These are phyloP conservation scores for Clonostachys rosea DNA, from an alignment of 2,329 filamentous ascomycete genomes.

Conservation along the genomic window DNA sequence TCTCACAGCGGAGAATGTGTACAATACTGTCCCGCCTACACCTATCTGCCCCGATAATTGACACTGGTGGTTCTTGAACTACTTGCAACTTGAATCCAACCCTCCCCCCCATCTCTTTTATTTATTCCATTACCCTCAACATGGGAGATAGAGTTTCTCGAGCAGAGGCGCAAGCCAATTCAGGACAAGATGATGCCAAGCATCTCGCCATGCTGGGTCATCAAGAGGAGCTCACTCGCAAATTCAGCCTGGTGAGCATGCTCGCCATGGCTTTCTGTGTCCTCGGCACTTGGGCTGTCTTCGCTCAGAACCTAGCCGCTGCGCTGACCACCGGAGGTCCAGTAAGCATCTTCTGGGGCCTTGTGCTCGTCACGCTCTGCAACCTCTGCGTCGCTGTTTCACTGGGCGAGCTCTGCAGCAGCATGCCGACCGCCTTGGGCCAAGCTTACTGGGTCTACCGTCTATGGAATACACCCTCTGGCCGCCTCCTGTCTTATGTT, in stretches of 20 bases:
- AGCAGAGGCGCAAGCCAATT: neutral
- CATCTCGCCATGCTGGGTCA: constrained; percentile 35
- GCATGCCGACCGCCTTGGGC: constrained; percentile 55
- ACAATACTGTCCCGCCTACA: too few species aligned
- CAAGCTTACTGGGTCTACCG: constrained; percentile 51
- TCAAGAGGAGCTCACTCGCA: constrained; percentile 28
- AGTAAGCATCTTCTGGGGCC: constrained; percentile 49
- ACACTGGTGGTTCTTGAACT: too few species aligned
- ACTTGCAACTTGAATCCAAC: too few species aligned
- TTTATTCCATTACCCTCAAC: too few species aligned
- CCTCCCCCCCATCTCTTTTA: too few species aligned
- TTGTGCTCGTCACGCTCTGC: constrained; percentile 45
- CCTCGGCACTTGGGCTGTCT: constrained; percentile 53
- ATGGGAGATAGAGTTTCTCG: neutral
- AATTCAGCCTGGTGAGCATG: constrained; percentile 53
- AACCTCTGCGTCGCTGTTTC: constrained; percentile 50
- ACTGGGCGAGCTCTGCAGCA: constrained; percentile 50
- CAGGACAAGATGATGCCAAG: constrained; percentile 18
- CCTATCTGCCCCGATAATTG: too few species aligned
- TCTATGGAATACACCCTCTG: constrained; percentile 27
- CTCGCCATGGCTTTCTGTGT: constrained; percentile 52
- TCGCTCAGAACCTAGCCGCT: constrained; percentile 41
- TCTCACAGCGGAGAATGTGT: too few species aligned
- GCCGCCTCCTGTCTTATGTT: constrained; percentile 48
- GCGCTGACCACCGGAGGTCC: constrained; percentile 51